Percentiles rank a stretch among this genome's conserved stretches.
Conservation (phyloP, 179 eudicot species). For the Beta corolliflora region DNA sequence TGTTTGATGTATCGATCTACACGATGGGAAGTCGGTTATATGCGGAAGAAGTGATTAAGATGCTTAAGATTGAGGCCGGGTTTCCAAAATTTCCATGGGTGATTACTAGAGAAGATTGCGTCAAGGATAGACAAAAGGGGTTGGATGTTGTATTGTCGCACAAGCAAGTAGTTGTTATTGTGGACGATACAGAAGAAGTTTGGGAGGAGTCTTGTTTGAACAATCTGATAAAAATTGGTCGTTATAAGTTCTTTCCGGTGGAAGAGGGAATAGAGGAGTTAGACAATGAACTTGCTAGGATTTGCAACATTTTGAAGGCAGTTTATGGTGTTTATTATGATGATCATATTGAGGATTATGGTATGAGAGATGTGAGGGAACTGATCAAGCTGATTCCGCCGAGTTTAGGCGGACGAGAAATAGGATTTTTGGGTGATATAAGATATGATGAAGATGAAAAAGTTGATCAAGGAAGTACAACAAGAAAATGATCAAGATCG, state of each 20-base stretch:
- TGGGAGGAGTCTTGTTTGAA: background rate
- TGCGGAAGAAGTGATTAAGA: background rate
- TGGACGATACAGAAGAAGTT: conserved; percentile 10
- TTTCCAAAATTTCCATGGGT: background rate
- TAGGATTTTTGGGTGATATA: no score
- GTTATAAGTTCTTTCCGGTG: background rate
- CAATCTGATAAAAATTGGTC: conserved; percentile 2
- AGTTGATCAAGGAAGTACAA: no score
- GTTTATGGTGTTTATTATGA: background rate
- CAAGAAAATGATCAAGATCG: no score
- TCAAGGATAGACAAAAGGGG: background rate
- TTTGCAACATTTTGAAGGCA: background rate
- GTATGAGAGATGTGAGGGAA: background rate
- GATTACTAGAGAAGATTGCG: conserved; percentile 13
- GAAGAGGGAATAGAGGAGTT: no score
- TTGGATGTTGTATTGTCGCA: conserved; percentile 6
- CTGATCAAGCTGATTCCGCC: no score
- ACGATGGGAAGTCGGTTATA: background rate
- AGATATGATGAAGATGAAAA: no score
- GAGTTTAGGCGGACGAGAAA: no score
- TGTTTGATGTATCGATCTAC: conserved; percentile 21
- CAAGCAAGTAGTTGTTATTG: background rate
- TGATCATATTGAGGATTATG: no score
- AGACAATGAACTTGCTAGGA: background rate
- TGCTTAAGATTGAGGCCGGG: background rate